These are phyloP conservation scores for Truncatella angustata DNA, from an alignment of 2,329 filamentous ascomycete genomes.

Conservation along the genomic window DNA sequence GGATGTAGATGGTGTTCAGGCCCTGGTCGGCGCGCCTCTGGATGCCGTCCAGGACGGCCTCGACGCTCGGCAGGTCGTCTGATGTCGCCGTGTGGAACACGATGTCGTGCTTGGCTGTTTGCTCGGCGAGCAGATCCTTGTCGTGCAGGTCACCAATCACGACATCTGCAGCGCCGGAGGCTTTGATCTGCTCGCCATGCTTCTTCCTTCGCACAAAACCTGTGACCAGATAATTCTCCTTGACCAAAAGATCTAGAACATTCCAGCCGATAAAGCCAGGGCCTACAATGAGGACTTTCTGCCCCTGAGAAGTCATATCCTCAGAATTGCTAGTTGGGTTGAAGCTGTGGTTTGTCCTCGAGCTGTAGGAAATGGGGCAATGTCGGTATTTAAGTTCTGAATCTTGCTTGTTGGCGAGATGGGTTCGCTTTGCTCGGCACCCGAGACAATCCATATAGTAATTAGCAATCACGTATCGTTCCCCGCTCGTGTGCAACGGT, in stretches of 20 bases:
- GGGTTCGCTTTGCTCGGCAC: neutral
- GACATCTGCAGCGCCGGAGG: slow-evolving; percentile 31
- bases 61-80: slow-evolving; percentile 42
- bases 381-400: too few relatives aligned
- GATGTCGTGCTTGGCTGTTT: slow-evolving; percentile 37
- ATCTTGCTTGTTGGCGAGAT: too few relatives aligned
- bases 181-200: slow-evolving; percentile 32
- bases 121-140: slow-evolving; percentile 34
- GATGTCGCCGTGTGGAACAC: slow-evolving; percentile 48
- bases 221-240: slow-evolving; percentile 40
- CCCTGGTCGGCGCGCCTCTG: slow-evolving; percentile 33
- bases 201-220: slow-evolving; percentile 38
- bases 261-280: slow-evolving; percentile 47
- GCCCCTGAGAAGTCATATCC: neutral
- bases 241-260: slow-evolving; percentile 40
- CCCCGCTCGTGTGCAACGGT: neutral
- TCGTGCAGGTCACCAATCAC: slow-evolving; percentile 41
- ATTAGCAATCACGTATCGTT: neutral
- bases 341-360: too few relatives aligned
- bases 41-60: slow-evolving; percentile 43
- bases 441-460: neutral
- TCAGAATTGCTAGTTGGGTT: too few relatives aligned
- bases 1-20: slow-evolving; percentile 43
- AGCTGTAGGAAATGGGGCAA: too few relatives aligned
- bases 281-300: slow-evolving; percentile 40